Base-by-base conservation (phyloP, 257 asterid genomes). In the Leonotis leonurus region DNA sequence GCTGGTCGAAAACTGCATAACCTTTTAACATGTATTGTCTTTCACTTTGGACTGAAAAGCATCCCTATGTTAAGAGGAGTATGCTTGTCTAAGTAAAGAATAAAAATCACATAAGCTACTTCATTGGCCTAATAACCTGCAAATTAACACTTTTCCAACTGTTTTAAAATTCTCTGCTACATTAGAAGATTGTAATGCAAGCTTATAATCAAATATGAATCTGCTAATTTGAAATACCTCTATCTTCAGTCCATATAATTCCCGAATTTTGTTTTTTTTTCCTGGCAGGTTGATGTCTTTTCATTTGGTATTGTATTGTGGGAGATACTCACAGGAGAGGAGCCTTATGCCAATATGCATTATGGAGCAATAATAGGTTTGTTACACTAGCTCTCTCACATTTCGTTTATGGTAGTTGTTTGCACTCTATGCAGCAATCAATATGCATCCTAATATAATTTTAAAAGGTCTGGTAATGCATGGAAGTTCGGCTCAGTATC, bases 291-390 rank as follows among this genome's bases (percentile, higher is more conserved):
- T 48, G 97, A 90, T 68, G 97, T 85, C 53, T 90, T 90, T 73
- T 90, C 97, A 67, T 90, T 90, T 70, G 97, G 97, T 39, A 85
- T 90, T 74, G 95, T 90, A 58, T 67, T 90, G 81, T 90, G 97
- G 97, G 97, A 87, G 97, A 90, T 90, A 65, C 97, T 90, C 62
- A 87, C 96, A 2, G 97, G 97, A 13, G 97, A 90, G 71, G 97
- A 90, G 74, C 97, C 97, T 76, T 90, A 90, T 43, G 95, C 95
- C 56, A 90, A 78, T 81, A 90, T 90, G 97, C 95, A 90, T 77
- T 90, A 87, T 44, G 97, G 97, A 30, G 96, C 96, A 61, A 90
- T 90, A 73, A 90, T 89, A 78, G 97, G 76, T 71, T 56, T 20
- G 68, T 68, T 14, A 26, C 46, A 25, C 41, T 29, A 46, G 27